Evolutionary conservation across 148 eudicot species (phyloP).

Genomic region (Vaccinium macrocarpon): DNA sequence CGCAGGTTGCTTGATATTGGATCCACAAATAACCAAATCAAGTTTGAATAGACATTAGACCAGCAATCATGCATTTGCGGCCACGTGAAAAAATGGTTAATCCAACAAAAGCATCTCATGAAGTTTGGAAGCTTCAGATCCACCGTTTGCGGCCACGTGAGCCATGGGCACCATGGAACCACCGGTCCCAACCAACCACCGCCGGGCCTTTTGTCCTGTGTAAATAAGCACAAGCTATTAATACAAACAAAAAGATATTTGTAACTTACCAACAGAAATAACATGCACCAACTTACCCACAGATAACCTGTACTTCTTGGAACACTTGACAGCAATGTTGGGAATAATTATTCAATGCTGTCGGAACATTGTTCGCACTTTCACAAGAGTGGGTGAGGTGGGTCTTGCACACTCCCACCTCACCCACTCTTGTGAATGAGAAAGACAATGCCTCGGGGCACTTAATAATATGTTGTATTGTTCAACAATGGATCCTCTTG

Average conservation of each 20-base stretch:
- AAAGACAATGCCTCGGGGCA: background rate
- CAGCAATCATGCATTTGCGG: background rate
- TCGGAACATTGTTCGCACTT: background rate
- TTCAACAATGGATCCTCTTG: background rate
- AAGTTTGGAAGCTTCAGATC: conserved; percentile 15
- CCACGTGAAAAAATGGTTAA: background rate
- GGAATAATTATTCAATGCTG: background rate
- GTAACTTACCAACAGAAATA: background rate
- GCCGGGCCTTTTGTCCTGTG: conserved; percentile 33
- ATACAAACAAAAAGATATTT: background rate
- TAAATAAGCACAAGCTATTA: background rate
- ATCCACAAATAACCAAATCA: background rate
- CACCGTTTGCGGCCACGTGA: conserved; percentile 25
- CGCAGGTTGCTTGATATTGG: background rate
- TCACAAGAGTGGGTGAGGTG: background rate
- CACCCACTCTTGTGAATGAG: background rate
- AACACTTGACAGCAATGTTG: background rate
- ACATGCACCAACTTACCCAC: background rate
- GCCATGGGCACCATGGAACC: conserved; percentile 39
- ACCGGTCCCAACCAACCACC: conserved; percentile 27
- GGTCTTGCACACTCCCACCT: background rate
- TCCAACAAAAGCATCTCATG: background rate
- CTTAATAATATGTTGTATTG: background rate
- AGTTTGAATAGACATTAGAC: background rate
- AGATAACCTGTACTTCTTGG: background rate